phyloP scores from a whole-genome alignment of 129 eudicot species.

The Saposhnikovia divaricata region DNA sequence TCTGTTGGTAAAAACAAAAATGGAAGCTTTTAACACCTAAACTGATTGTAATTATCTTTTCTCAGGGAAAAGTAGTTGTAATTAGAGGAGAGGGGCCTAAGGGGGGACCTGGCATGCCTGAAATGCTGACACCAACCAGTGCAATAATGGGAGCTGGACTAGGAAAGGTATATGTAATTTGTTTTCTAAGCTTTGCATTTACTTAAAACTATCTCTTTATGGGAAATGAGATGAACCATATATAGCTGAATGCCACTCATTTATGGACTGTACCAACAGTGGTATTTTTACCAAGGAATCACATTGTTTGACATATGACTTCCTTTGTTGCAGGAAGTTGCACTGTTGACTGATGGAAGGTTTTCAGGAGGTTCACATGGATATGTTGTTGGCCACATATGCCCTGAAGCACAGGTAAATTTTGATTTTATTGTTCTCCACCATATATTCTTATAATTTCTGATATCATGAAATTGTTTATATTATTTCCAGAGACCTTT shows the following conservation, averaged over 20 bases:
- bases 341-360: slow-evolving; percentile 78
- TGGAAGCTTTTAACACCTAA: not conserved
- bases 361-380: slow-evolving; percentile 99
- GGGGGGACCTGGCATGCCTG: slow-evolving; percentile 99
- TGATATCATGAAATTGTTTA: not conserved
- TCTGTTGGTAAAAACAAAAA: not conserved
- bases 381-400: slow-evolving; percentile 89
- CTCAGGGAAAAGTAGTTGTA: slow-evolving; percentile 91
- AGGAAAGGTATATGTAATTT: slow-evolving; percentile 58
- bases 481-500: not conserved
- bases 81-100: slow-evolving; percentile 99
- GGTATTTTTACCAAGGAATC: not conserved
- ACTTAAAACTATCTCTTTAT: not conserved
- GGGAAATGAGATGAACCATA: not conserved
- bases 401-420: slow-evolving; percentile 97
- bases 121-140: slow-evolving; percentile 98
- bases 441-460: not conserved
- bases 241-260: not conserved
- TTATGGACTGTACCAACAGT: not conserved
- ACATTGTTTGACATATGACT: not conserved
- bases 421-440: not conserved
- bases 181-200: not conserved
- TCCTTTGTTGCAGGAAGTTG: slow-evolving; percentile 57
- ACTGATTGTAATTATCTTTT: not conserved
- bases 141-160: slow-evolving; percentile 99